A percentile compares a stretch with the other conserved stretches of the same genome.
phyloP scores from a whole-genome alignment of 768 basidiomycete genomes.

The Phaeotremella skinneri region DNA sequence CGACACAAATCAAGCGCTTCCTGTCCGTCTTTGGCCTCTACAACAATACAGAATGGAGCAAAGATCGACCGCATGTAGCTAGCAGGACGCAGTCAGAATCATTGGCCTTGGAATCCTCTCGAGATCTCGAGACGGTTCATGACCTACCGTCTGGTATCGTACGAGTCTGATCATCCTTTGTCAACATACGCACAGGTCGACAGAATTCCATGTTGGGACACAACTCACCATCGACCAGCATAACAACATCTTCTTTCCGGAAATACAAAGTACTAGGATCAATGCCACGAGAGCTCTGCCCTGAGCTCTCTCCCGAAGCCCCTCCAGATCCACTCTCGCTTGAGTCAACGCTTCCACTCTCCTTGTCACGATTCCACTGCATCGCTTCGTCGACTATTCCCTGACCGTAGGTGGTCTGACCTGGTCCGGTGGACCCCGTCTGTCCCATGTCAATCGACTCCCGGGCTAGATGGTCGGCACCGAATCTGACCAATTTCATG shows the following conservation, averaged over 20 bases:
- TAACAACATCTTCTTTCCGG: conserved; percentile 47
- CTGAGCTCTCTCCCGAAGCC: conserved; percentile 18
- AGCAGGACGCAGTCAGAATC: no score
- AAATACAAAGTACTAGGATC: conserved; percentile 52
- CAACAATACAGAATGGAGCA: conserved; percentile 46
- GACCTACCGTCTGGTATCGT: conserved; percentile 23
- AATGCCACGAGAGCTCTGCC: conserved; percentile 39
- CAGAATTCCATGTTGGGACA: background rate
- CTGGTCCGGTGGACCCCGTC: background rate
- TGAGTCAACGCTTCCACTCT: conserved; percentile 20
- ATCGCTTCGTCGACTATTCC: conserved; percentile 54
- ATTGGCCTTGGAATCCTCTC: no score
- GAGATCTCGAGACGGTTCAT: conserved; percentile 25
- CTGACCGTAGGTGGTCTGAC: conserved; percentile 43
- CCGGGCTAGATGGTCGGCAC: conserved; percentile 49
- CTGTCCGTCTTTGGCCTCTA: conserved; percentile 49
- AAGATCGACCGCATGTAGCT: conserved; percentile 43
- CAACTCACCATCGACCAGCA: conserved; percentile 42
- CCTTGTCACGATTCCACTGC: conserved; percentile 48
- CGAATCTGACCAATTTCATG: conserved; percentile 37
- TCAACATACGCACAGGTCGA: conserved; percentile 27
- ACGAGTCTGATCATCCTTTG: conserved; percentile 26
- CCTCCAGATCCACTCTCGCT: conserved; percentile 34
- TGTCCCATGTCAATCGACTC: conserved; percentile 39
- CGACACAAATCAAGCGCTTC: conserved; percentile 41